Conservation (phyloP, 305 asterid species). For the Solanum hybrid region DNA sequence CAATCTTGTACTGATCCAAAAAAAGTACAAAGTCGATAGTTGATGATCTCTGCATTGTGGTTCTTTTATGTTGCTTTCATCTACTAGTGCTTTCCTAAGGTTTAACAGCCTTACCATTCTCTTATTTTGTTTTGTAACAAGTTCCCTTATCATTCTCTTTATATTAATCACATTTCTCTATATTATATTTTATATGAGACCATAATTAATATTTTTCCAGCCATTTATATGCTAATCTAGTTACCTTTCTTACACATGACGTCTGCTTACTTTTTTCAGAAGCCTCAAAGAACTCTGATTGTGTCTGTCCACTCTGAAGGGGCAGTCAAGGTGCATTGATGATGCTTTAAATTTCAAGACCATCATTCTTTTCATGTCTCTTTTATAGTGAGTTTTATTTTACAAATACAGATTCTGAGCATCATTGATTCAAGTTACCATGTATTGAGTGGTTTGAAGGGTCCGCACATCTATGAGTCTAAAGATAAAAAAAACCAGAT, state of each 20-base stretch:
- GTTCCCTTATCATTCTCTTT: background rate
- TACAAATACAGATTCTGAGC: slow-evolving; percentile 71
- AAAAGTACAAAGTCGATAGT: background rate
- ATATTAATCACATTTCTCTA: background rate
- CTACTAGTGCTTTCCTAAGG: background rate
- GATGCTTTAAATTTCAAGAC: slow-evolving; percentile 5
- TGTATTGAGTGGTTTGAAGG: slow-evolving; percentile 59
- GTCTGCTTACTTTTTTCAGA: slow-evolving; percentile 45
- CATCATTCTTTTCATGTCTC: slow-evolving; percentile 11
- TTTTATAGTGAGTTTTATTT: slow-evolving; percentile 10
- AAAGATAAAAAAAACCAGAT: slow-evolving; percentile 46
- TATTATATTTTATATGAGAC: background rate
- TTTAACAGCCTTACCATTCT: background rate
- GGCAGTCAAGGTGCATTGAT: slow-evolving; percentile 66
- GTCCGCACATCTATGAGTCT: slow-evolving; percentile 36
- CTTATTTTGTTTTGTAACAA: background rate
- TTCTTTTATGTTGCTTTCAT: background rate
- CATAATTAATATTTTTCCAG: background rate
- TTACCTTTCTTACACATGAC: slow-evolving; percentile 6
- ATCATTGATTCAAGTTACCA: slow-evolving; percentile 81
- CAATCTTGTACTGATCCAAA: background rate
- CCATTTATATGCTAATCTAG: slow-evolving; percentile 2
- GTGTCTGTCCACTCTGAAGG: slow-evolving; percentile 96
- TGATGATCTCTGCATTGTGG: background rate
- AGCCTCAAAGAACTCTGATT: slow-evolving; percentile 73